A percentile compares a stretch with the other conserved stretches of the same genome.
phyloP scores from a whole-genome alignment of 768 basidiomycete species.

The Suillus ampliporus region DNA sequence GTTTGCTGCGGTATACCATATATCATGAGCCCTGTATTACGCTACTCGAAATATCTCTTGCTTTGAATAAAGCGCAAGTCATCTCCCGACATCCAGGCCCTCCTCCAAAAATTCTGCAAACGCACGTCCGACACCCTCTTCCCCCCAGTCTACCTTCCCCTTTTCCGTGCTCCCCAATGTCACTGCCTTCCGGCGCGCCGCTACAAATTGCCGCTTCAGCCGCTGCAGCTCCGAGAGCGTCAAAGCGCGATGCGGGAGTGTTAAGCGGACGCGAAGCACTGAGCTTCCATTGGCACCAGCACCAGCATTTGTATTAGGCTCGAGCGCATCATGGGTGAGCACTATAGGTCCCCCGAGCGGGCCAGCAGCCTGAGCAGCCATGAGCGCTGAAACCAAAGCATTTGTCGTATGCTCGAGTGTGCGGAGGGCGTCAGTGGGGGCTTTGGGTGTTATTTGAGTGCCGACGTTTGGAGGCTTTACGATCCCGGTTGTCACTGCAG shows the following conservation, averaged over 20 bases:
- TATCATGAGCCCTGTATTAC: background rate
- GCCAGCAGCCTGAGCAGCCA: constrained; percentile 63
- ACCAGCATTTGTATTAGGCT: constrained; percentile 30
- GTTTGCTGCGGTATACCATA: background rate
- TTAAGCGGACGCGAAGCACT: constrained; percentile 51
- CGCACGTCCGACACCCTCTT: constrained; percentile 69
- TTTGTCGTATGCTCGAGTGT: constrained; percentile 82
- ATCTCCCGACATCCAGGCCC: constrained; percentile 7
- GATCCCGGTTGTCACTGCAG: constrained; percentile 74
- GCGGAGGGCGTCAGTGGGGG: constrained; percentile 88
- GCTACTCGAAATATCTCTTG: background rate
- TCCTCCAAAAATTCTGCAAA: constrained; percentile 78
- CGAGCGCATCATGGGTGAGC: constrained; percentile 37
- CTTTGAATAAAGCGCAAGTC: background rate
- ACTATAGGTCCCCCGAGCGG: constrained; percentile 54
- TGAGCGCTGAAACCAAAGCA: constrained; percentile 71
- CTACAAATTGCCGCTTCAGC: constrained; percentile 89
- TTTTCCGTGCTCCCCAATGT: constrained; percentile 82
- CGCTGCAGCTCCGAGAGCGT: constrained; percentile 90
- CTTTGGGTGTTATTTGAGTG: constrained; percentile 75
- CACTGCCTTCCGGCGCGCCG: constrained; percentile 87
- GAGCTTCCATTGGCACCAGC: background rate
- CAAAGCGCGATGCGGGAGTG: constrained; percentile 70
- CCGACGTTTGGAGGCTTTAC: constrained; percentile 91
- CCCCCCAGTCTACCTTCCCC: constrained; percentile 78